A percentile compares a stretch with the other conserved stretches of the same genome.
Conservation (phyloP, 805 yeast species). For the Brettanomyces nanus region DNA sequence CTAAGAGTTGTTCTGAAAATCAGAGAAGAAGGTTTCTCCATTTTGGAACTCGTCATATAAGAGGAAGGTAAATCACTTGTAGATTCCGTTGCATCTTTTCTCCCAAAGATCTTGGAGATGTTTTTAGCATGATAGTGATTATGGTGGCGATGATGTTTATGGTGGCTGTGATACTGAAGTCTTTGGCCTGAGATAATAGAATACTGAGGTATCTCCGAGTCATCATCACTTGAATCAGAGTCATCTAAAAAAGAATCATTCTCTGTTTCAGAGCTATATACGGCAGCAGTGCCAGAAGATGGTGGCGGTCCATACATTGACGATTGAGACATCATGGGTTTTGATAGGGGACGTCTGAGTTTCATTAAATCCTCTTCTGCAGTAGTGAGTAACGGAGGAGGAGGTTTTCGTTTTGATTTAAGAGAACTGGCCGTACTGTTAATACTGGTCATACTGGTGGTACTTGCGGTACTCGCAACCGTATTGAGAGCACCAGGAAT, state of each 20-base stretch:
- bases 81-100: neutral
- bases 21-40: too few species aligned
- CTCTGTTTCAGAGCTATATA: too few species aligned
- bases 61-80: neutral
- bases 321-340: too few species aligned
- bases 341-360: too few species aligned
- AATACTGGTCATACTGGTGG: too few species aligned
- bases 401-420: conserved; percentile 11
- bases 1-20: conserved; percentile 47
- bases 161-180: conserved; percentile 2
- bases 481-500: too few species aligned
- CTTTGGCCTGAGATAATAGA: conserved; percentile 7
- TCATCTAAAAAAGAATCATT: too few species aligned
- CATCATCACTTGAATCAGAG: conserved; percentile 1
- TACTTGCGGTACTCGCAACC: too few species aligned
- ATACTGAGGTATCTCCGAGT: conserved; percentile 15
- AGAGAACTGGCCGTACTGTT: too few species aligned
- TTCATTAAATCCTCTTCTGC: too few species aligned
- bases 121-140: neutral
- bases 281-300: too few species aligned
- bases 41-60: neutral
- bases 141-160: conserved; percentile 1
- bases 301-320: too few species aligned
- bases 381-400: conserved; percentile 5
- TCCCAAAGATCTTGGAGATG: conserved; percentile 1